phyloP scores from a whole-genome alignment of 2,329 filamentous ascomycete species.

The Cadophora sp. region DNA sequence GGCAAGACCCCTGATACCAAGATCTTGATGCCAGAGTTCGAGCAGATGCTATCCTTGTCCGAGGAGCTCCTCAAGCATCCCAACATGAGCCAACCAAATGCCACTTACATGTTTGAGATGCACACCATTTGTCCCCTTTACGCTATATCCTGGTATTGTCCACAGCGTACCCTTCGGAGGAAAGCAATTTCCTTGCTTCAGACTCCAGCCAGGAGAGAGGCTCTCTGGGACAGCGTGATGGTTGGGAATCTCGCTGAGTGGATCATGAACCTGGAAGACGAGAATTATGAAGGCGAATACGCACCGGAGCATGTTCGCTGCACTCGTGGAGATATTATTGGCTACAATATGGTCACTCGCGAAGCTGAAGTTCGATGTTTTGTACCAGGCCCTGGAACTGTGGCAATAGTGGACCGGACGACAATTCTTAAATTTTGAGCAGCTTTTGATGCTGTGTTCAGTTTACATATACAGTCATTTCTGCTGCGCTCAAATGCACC shows the following conservation, averaged over 20 bases:
- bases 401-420: background rate
- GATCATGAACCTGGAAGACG: conserved; percentile 25
- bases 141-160: conserved; percentile 57
- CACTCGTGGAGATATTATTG: conserved; percentile 12
- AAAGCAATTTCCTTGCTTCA: conserved; percentile 20
- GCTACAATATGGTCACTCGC: conserved; percentile 7
- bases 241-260: conserved; percentile 22
- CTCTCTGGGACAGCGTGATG: conserved; percentile 22
- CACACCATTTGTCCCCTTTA: conserved; percentile 69
- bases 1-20: conserved; percentile 1
- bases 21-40: conserved; percentile 48
- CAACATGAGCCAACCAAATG: background rate
- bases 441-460: background rate
- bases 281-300: conserved; percentile 18
- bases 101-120: conserved; percentile 56
- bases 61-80: conserved; percentile 16
- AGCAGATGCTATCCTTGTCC: conserved; percentile 7
- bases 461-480: background rate
- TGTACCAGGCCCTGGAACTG: background rate
- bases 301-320: conserved; percentile 8
- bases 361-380: conserved; percentile 10
- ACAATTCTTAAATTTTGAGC: background rate
- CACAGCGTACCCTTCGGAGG: conserved; percentile 10
- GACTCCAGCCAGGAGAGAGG: conserved; percentile 8
- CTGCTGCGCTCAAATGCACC: background rate